Evolutionary conservation across 2,329 filamentous ascomycete species (phyloP).

Genomic region (Colletotrichum liaoningense): DNA sequence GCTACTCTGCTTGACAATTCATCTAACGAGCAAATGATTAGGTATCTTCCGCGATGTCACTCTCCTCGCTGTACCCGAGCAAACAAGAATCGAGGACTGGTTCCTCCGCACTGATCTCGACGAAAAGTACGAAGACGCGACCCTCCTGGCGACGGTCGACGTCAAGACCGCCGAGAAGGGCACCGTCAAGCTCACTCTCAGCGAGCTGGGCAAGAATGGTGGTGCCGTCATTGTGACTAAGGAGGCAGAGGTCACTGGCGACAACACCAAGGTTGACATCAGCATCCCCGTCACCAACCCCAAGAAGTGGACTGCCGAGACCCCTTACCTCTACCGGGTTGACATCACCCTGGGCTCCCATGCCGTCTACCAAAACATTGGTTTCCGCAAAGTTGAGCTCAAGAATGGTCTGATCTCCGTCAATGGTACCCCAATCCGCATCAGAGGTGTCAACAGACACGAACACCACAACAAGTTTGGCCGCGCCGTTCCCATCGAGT

Average conservation of each 20-base stretch:
- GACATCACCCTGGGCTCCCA: slow-evolving; percentile 55
- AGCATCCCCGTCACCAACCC: slow-evolving; percentile 62
- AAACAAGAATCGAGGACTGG: slow-evolving; percentile 66
- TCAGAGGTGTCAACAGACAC: slow-evolving; percentile 76
- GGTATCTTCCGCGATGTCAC: slow-evolving; percentile 76
- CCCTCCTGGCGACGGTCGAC: slow-evolving; percentile 60
- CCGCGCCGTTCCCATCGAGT: slow-evolving; percentile 71
- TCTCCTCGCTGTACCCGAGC: slow-evolving; percentile 66
- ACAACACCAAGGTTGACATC: slow-evolving; percentile 51
- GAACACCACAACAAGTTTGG: slow-evolving; percentile 76
- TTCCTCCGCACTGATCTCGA: slow-evolving; percentile 67
- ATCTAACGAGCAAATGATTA: slow-evolving; percentile 33
- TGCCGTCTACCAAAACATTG: slow-evolving; percentile 64
- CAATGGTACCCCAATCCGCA: slow-evolving; percentile 70
- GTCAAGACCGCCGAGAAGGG: slow-evolving; percentile 48
- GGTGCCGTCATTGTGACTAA: slow-evolving; percentile 44
- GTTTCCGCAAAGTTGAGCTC: slow-evolving; percentile 74
- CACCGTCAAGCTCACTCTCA: slow-evolving; percentile 55
- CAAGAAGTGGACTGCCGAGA: slow-evolving; percentile 76
- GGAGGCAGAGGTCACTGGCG: slow-evolving; percentile 41
- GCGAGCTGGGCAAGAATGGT: slow-evolving; percentile 50
- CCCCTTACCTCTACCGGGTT: slow-evolving; percentile 69
- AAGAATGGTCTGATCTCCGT: slow-evolving; percentile 70
- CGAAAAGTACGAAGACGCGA: slow-evolving; percentile 59
- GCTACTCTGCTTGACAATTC: no score